phyloP scores from a whole-genome alignment of 805 yeast genomes.

The Tetrapisispora taiwanensis region DNA sequence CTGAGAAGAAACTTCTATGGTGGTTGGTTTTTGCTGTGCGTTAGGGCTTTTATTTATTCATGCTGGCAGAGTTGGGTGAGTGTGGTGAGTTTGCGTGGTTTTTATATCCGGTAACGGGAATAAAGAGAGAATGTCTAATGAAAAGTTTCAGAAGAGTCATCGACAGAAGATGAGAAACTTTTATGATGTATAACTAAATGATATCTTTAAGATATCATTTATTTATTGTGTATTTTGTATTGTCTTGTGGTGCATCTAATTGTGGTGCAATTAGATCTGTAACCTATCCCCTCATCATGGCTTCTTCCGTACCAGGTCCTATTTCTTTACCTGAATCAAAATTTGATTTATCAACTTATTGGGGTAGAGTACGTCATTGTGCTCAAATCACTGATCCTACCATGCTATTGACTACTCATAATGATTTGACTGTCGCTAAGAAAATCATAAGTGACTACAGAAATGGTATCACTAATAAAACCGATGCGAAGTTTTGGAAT shows the following conservation, averaged over 20 bases:
- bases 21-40: too few species aligned
- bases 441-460: conserved; percentile 58
- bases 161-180: too few species aligned
- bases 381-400: conserved; percentile 88
- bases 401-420: conserved; percentile 65
- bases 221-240: too few species aligned
- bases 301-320: conserved; percentile 79
- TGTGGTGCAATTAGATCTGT: too few species aligned
- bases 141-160: neutral
- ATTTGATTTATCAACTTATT: conserved; percentile 71
- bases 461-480: conserved; percentile 50
- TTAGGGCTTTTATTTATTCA: neutral
- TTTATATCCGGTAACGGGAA: neutral
- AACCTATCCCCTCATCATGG: conserved; percentile 48
- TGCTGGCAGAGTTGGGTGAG: neutral
- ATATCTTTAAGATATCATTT: too few species aligned
- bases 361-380: conserved; percentile 93
- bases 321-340: conserved; percentile 69
- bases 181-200: too few species aligned
- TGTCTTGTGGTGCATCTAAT: too few species aligned
- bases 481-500: conserved; percentile 80
- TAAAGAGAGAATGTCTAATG: neutral
- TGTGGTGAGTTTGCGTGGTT: neutral
- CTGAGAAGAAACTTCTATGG: too few species aligned
- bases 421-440: conserved; percentile 56